A percentile compares a stretch with the other conserved stretches of the same genome.
Conservation (phyloP, 805 yeast genomes). For the Teunomyces cretensis region DNA sequence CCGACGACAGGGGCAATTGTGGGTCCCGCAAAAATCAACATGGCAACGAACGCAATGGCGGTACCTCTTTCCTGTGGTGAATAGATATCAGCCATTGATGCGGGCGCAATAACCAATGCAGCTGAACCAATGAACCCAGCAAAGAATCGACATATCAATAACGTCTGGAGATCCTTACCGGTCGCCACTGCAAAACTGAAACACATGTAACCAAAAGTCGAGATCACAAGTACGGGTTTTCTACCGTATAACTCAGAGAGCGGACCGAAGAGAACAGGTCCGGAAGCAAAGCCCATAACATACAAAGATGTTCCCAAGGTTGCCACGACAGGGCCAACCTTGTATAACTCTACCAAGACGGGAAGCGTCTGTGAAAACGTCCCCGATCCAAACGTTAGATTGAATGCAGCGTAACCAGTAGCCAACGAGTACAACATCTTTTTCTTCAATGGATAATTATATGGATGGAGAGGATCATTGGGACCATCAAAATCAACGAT, state of each 20-base stretch:
- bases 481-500: no score
- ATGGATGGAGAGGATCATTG: no score
- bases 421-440: no score
- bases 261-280: slow-evolving; percentile 35
- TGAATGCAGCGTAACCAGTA: no score
- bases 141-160: slow-evolving; percentile 23
- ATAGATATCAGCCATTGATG: slow-evolving; percentile 21
- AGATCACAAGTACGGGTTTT: slow-evolving; percentile 54
- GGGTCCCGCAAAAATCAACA: slow-evolving; percentile 9
- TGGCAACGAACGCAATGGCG: slow-evolving; percentile 22
- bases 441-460: no score
- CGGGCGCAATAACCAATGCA: slow-evolving; percentile 25
- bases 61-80: slow-evolving; percentile 17
- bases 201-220: slow-evolving; percentile 54
- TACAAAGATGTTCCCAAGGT: no score
- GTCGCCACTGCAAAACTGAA: slow-evolving; percentile 50
- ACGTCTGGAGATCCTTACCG: slow-evolving; percentile 22
- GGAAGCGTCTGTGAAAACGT: no score
- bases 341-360: no score
- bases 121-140: slow-evolving; percentile 25
- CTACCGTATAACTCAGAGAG: slow-evolving; percentile 78
- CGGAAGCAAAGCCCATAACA: no score
- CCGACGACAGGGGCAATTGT: slow-evolving; percentile 44
- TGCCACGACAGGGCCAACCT: no score
- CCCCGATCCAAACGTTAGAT: no score